These are phyloP conservation scores for Epichloe coenophiala DNA, from an alignment of 2,329 filamentous ascomycete species.

Conservation along the genomic window DNA sequence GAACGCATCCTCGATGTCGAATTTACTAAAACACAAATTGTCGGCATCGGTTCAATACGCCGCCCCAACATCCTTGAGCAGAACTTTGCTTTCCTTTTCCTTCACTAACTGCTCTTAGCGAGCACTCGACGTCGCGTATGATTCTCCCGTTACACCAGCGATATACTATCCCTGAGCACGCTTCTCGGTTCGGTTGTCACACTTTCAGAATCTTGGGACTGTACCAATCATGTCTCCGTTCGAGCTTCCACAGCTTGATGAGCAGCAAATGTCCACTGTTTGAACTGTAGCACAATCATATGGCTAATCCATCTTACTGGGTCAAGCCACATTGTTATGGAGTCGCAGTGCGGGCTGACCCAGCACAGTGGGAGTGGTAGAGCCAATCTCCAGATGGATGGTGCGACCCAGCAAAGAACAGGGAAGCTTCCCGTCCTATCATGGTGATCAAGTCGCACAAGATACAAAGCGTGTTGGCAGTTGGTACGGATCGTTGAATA, in stretches of 20 bases:
- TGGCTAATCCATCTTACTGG: slow-evolving; percentile 1
- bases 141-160: neutral
- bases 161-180: neutral
- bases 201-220: neutral
- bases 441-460: neutral
- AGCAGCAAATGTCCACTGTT: neutral
- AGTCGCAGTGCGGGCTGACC: neutral
- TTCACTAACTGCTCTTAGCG: neutral
- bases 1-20: too few species aligned
- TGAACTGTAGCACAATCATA: neutral
- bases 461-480: too few species aligned
- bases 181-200: neutral
- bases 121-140: neutral
- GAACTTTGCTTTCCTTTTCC: neutral
- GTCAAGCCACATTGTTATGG: slow-evolving; percentile 1
- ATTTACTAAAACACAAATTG: too few species aligned
- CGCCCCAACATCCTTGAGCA: too few species aligned
- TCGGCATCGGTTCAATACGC: neutral
- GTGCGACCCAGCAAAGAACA: neutral
- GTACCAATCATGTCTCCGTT: neutral
- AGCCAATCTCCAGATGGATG: neutral
- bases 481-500: too few species aligned
- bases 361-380: neutral
- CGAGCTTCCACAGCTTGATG: neutral
- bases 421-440: neutral